A percentile compares a stretch with the other conserved stretches of the same genome.
Evolutionary conservation across 106 monocot species (phyloP).

Genomic region (Allium sativum): DNA sequence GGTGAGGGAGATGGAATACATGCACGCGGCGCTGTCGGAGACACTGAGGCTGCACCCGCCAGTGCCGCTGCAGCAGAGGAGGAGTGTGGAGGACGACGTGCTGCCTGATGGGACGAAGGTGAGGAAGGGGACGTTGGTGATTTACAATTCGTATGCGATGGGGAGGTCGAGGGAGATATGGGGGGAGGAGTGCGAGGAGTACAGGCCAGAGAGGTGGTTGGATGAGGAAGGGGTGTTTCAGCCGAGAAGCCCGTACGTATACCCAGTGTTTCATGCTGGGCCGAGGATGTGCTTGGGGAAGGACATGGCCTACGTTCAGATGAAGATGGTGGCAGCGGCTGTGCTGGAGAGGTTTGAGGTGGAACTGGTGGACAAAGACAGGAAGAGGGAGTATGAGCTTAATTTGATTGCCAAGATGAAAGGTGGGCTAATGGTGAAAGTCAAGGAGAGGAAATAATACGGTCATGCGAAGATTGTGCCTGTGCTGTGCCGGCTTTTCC

Average conservation of each 20-base stretch:
- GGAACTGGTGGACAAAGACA: not conserved
- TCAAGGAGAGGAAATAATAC: not conserved
- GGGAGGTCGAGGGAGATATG: slow-evolving; percentile 12
- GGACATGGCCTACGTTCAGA: slow-evolving; percentile 24
- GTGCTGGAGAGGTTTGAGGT: slow-evolving; percentile 13
- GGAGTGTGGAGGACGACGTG: slow-evolving; percentile 8
- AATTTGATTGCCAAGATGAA: not conserved
- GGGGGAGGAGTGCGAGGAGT: slow-evolving; percentile 12
- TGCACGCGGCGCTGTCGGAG: slow-evolving; percentile 21
- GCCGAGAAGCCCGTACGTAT: slow-evolving; percentile 15
- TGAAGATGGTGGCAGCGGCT: slow-evolving; percentile 19
- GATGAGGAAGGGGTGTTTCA: slow-evolving; percentile 9
- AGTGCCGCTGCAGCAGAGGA: not conserved
- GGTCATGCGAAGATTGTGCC: no score
- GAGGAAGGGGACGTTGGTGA: slow-evolving; percentile 7
- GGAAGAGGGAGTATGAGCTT: not conserved
- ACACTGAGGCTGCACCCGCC: slow-evolving; percentile 29
- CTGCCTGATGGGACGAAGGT: slow-evolving; percentile 21
- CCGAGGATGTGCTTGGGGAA: slow-evolving; percentile 30
- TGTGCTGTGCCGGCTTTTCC: no score
- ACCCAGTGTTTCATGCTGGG: slow-evolving; percentile 20
- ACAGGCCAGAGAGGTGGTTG: slow-evolving; percentile 18
- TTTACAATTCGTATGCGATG: slow-evolving; percentile 22
- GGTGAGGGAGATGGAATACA: slow-evolving; percentile 25
- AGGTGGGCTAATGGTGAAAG: not conserved